These are phyloP conservation scores for Phymatotrichopsis omnivora DNA, from an alignment of 2,329 filamentous ascomycete genomes.

Conservation along the genomic window DNA sequence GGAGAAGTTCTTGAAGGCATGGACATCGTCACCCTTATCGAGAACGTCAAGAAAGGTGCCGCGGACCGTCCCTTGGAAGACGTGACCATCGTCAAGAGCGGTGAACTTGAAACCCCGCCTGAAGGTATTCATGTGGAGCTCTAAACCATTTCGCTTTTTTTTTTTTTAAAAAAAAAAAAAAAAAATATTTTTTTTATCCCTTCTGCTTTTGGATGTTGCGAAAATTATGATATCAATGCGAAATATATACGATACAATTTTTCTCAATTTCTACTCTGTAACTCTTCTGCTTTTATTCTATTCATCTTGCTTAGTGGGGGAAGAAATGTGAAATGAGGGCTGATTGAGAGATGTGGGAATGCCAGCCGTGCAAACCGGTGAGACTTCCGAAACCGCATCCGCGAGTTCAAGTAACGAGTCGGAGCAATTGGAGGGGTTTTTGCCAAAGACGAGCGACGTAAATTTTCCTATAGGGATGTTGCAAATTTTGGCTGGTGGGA, in stretches of 20 bases:
- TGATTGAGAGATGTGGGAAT: too few relatives aligned
- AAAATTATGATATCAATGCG: slow-evolving; percentile 17
- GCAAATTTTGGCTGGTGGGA: slow-evolving; percentile 18
- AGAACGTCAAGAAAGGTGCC: slow-evolving; percentile 56
- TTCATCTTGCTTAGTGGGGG: too few relatives aligned
- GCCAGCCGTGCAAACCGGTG: too few relatives aligned
- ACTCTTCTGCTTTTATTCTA: too few relatives aligned
- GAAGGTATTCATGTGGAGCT: slow-evolving; percentile 93
- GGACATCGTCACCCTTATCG: slow-evolving; percentile 68
- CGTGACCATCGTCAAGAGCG: slow-evolving; percentile 73
- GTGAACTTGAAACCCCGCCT: slow-evolving; percentile 69
- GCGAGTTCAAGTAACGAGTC: background rate
- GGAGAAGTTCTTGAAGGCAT: slow-evolving; percentile 81
- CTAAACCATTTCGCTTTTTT: slow-evolving; percentile 43
- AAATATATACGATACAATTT: slow-evolving; percentile 15
- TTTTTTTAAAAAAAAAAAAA: background rate
- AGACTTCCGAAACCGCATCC: background rate
- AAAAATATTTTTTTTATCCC: too few relatives aligned
- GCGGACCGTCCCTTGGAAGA: slow-evolving; percentile 63
- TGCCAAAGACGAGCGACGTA: slow-evolving; percentile 8
- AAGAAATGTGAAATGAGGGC: too few relatives aligned
- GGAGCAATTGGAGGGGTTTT: background rate
- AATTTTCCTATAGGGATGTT: slow-evolving; percentile 21
- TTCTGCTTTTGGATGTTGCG: too few relatives aligned
- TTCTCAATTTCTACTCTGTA: too few relatives aligned